Base-by-base conservation (phyloP, 2,329 filamentous ascomycete species). In the Ascosphaera aggregata region DNA sequence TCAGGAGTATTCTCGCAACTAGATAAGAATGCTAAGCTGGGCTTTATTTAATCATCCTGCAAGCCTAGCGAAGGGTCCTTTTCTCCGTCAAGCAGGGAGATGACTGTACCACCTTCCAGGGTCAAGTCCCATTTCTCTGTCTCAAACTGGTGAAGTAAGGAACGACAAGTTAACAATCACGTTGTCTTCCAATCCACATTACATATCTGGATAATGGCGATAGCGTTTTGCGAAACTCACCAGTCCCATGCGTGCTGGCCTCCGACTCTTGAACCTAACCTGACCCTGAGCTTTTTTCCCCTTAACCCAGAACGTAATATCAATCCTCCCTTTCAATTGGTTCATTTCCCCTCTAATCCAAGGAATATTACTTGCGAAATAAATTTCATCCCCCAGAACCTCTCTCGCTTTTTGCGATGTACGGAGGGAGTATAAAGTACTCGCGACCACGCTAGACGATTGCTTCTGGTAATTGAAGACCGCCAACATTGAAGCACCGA, bases 381-480 rank as follows among this genome's bases (percentile, higher is more conserved):
- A 82, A 51, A 89, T 76, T 60, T 86, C 76, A 57, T 94, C 80
- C 45, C 89, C 89, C 19, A 98, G 69, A 36, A 76, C 62, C 41
- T 73, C 74, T 51, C 85, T 73, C 36, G 84, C 89, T 42, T 65
- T 61, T 2, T 70, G 62, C 41, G 77, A 82, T 2, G 80, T 91
- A 45, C 89, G 80, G 45, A 98, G 69, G 1, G 86, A 80, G 65
- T 95, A 98, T 19, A 98, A 70, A 3, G 84, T 89, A 40, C 79
- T 81, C 40, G 73, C 73, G n/a, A 94, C 80, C 20, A 86, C 71
- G 40, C 79, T 80, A 18, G 75, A 82, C n/a, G 80, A 82, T 41
- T 76, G 73, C 58, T 94, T 94, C 58, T 98, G 86, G 70, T 98
- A 95, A 69, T 98, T 98, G 77, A 98, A 95, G 58, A 98, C 94